A percentile compares a stretch with the other conserved stretches of the same genome.
phyloP scores from a whole-genome alignment of 495 filamentous ascomycete genomes.

The Penicillium pulvis region DNA sequence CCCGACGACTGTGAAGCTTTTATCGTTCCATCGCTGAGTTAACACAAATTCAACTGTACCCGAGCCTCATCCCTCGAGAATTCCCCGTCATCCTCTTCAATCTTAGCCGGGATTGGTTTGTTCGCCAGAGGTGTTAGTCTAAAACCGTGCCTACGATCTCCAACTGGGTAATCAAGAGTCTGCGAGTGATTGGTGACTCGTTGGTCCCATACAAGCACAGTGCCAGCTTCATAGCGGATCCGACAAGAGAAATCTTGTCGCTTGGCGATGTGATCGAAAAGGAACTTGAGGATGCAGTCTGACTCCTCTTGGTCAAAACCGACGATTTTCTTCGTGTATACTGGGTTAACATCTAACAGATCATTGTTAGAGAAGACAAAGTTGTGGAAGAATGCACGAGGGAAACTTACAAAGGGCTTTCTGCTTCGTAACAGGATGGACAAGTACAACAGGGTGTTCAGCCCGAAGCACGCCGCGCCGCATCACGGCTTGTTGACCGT shows the following conservation, averaged over 20 bases:
- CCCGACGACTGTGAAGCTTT: too few relatives aligned
- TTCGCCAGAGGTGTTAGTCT: conserved; percentile 6
- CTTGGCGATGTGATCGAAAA: conserved; percentile 10
- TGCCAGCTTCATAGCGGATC: conserved; percentile 4
- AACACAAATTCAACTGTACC: conserved; percentile 5
- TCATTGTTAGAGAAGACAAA: neutral
- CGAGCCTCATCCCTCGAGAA: conserved; percentile 5
- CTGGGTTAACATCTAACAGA: conserved; percentile 4
- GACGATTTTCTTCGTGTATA: conserved; percentile 5
- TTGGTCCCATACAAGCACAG: conserved; percentile 9
- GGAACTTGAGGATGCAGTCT: conserved; percentile 2
- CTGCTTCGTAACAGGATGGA: conserved; percentile 9
- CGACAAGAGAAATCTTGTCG: conserved; percentile 8
- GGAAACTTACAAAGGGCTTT: conserved; percentile 3
- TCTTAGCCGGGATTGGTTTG: conserved; percentile 7
- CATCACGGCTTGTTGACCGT: conserved; percentile 3
- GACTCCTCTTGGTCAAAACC: conserved; percentile 10
- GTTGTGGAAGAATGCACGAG: neutral
- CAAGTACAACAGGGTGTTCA: conserved; percentile 3
- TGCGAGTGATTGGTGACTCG: conserved; percentile 8
- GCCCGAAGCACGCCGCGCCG: neutral
- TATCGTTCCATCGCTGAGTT: neutral
- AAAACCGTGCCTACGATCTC: conserved; percentile 9
- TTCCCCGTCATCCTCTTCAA: conserved; percentile 7
- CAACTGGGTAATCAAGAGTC: conserved; percentile 7